Evolutionary conservation across 805 yeast genomes (phyloP), one percentile per base, ranked within the genome.

Genomic region (Saccharomycopsis fibuligera): DNA sequence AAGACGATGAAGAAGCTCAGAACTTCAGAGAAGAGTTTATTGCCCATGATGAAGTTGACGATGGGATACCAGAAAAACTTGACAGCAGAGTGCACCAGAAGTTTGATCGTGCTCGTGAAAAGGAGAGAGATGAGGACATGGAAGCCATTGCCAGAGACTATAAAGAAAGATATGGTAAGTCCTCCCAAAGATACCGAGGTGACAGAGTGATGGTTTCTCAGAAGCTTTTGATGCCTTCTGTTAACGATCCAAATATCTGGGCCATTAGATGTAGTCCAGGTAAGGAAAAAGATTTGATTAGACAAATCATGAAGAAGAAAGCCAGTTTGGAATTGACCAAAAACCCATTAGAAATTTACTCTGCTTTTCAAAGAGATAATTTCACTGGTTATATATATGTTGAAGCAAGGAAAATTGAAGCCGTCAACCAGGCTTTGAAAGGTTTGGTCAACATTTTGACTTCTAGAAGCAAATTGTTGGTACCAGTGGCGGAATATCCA

Each of bases 401-500:
- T 54, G 99, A 93, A 68, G 98, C 99, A 16, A 83, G 91, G 53
- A 85, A 86, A 63, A 84, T 90, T 55, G 88, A 93, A 52, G 96
- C 96, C 21, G 95, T 91, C 37, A 86, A 84, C 61, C 81, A 78
- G 50, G 96, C 96, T 16, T 75, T 91, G 51, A 79, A 80, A 41
- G 98, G 98, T 67, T 76, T 93, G 63, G 91, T 93, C 30, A 90
- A 89, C 65, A 82, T 91, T 31, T 93, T 83, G 58, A 61, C 76
- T 24, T 56, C 58, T 35, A 61, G 70, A 39, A 48, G 48, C 19
- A 41, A 29, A 17, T 74, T 90, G 44, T 72, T 91, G 53, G 96
- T 93, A 42, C 99, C 99, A 4, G 93, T 93, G 50, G 87, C 86
- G 63, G 99, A 93, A 67, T 86, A 89, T 64, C 96, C 96, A 1